Conservation (phyloP, 768 basidiomycete genomes). For the Tulasnella sp. region DNA sequence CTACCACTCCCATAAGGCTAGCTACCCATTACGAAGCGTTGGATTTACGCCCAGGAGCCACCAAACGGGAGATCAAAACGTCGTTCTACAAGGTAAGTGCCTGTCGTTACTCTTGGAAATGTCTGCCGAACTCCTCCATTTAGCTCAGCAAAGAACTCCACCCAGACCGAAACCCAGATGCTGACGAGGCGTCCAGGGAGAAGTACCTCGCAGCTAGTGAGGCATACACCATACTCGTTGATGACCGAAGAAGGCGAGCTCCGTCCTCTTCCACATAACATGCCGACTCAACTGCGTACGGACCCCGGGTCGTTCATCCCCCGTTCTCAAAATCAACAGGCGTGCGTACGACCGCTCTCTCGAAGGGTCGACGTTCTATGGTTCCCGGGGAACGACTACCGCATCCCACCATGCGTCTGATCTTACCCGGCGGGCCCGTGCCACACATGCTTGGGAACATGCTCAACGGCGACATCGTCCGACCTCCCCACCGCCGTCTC, state of each 20-base stretch:
- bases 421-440: constrained; percentile 12
- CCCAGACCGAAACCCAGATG: constrained; percentile 16
- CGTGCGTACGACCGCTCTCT: constrained; percentile 18
- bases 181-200: constrained; percentile 10
- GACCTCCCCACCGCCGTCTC: neutral
- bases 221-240: constrained; percentile 18
- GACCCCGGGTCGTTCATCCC: no score
- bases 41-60: constrained; percentile 9
- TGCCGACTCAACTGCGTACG: neutral
- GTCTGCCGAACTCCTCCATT: neutral
- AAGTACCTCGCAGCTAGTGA: constrained; percentile 15
- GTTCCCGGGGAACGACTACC: neutral
- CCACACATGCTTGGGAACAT: constrained; percentile 17
- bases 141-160: constrained; percentile 19
- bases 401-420: constrained; percentile 3
- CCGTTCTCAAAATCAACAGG: constrained; percentile 1
- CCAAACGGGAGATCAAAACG: constrained; percentile 17
- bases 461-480: neutral
- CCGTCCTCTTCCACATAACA: neutral
- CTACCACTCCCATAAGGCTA: no score
- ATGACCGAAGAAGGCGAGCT: constrained; percentile 17
- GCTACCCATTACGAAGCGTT: constrained; percentile 18
- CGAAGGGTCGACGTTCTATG: neutral
- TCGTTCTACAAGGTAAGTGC: constrained; percentile 18
- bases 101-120: neutral